Conservation (phyloP, 352 stramenopile genomes). For the Phytophthora ramorum region DNA sequence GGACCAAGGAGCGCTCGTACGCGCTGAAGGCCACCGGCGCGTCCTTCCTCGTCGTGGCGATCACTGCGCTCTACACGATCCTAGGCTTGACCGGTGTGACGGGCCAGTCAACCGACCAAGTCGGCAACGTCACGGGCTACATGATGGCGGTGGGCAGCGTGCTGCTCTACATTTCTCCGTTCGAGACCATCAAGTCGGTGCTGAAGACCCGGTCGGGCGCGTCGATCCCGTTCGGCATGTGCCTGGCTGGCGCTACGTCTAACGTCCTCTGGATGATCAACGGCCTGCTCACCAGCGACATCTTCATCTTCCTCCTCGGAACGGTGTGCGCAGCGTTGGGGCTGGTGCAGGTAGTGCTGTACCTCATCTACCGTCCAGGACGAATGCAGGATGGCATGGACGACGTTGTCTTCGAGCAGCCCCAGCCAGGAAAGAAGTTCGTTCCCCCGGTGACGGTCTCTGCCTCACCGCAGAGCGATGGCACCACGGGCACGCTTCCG, state of each 20-base stretch:
- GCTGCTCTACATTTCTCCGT: slow-evolving; percentile 38
- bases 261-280: slow-evolving; percentile 51
- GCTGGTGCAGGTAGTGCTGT: slow-evolving; percentile 34
- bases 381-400: slow-evolving; percentile 1
- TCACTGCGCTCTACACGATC: slow-evolving; percentile 29
- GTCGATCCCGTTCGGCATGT: slow-evolving; percentile 41
- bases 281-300: slow-evolving; percentile 40
- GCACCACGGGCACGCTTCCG: background rate
- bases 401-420: slow-evolving; percentile 1
- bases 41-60: slow-evolving; percentile 21
- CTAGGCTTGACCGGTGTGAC: slow-evolving; percentile 30
- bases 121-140: slow-evolving; percentile 39
- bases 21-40: slow-evolving; percentile 26
- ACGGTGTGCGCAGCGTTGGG: slow-evolving; percentile 29
- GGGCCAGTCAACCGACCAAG: slow-evolving; percentile 25
- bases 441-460: slow-evolving; percentile 16
- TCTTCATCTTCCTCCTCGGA: slow-evolving; percentile 45
- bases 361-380: slow-evolving; percentile 32
- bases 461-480: slow-evolving; percentile 9
- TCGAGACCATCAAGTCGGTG: slow-evolving; percentile 39
- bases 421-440: slow-evolving; percentile 15
- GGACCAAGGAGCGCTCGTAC: slow-evolving; percentile 30
- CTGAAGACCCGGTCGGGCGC: slow-evolving; percentile 35
- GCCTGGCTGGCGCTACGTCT: slow-evolving; percentile 24
- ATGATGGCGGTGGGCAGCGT: slow-evolving; percentile 43